Evolutionary conservation across 2,329 filamentous ascomycete species (phyloP), one percentile per base, ranked within the genome.

Genomic region (Aurifilum marmelostoma): DNA sequence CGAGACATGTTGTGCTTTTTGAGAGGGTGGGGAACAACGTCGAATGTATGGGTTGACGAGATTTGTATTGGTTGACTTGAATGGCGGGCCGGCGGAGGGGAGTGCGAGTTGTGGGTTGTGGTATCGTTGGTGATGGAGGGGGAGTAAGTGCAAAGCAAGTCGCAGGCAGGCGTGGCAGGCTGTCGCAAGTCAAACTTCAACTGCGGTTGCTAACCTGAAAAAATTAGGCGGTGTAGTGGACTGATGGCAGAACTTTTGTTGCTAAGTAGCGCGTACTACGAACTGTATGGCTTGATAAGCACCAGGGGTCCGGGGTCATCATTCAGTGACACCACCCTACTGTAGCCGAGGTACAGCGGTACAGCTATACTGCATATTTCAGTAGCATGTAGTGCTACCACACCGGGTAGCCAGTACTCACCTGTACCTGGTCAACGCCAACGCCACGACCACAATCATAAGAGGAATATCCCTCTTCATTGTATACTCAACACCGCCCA

Each of bases 1-100:
- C 91, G 91, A 69, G 89, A 90, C 87, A 91, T 87, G 60, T 58
- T 76, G 5, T 63, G 50, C 52, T 16, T 5, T 27, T 21, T 24
- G 50, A 2, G 18, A 16, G 27, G 34, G 3, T 18, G 8, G 43
- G 43, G n/a, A n/a, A n/a, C 24, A 16, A 8, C 12, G 39, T 4
- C 4, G 3, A 9, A 21, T 56, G 3, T 27, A 8, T 1, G 14
- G 18, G 58, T 34, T 50, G 39, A 24, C 18, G 8, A 29, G 52
- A 11, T 12, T 18, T 14, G 39, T 61, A 37, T 37, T 12, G 6
- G 18, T 32, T 12, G 21, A 14, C n/a, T 32, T n/a, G n/a, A n/a
- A n/a, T n/a, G n/a, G n/a, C n/a, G 34, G 6, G 11, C 24, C 7
- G 41, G 14, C 8, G 29, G n/a, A 18, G 41, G 18, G 18, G 34